These are phyloP conservation scores for Cicer cuneatum DNA, from an alignment of 306 rosid species.

Conservation along the genomic window DNA sequence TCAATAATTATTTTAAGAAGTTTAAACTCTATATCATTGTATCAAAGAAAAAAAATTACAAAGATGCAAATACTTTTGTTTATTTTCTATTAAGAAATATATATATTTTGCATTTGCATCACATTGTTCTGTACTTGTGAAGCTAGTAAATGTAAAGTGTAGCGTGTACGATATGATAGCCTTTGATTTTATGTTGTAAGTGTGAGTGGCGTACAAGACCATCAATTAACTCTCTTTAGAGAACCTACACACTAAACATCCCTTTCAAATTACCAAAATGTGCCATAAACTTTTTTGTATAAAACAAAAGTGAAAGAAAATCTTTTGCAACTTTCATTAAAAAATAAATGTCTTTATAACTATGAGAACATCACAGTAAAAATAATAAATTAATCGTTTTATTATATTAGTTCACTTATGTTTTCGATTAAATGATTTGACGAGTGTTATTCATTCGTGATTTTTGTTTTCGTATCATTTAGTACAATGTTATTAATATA, in stretches of 20 bases:
- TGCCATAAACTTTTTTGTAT: neutral
- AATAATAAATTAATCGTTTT: too few species aligned
- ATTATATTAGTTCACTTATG: too few species aligned
- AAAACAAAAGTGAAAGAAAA: neutral
- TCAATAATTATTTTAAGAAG: neutral
- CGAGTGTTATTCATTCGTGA: too few species aligned
- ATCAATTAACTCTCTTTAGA: slow-evolving; percentile 2
- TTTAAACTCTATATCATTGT: neutral
- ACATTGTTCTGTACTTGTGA: slow-evolving; percentile 26
- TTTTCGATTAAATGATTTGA: too few species aligned
- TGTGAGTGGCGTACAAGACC: slow-evolving; percentile 47
- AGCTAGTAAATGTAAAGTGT: slow-evolving; percentile 37
- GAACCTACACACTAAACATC: neutral
- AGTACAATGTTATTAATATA: too few species aligned
- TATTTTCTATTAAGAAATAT: neutral
- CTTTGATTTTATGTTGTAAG: neutral
- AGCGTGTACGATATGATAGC: slow-evolving; percentile 58
- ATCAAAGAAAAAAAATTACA: neutral
- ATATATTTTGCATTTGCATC: neutral
- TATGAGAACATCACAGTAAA: too few species aligned
- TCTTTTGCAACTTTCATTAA: neutral
- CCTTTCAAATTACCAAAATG: slow-evolving; percentile 5
- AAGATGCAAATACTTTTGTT: neutral
- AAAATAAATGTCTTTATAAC: too few species aligned
- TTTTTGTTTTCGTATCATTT: too few species aligned